Conservation (phyloP, 2,329 filamentous ascomycete species). For the Beauveria rudraprayagi region DNA sequence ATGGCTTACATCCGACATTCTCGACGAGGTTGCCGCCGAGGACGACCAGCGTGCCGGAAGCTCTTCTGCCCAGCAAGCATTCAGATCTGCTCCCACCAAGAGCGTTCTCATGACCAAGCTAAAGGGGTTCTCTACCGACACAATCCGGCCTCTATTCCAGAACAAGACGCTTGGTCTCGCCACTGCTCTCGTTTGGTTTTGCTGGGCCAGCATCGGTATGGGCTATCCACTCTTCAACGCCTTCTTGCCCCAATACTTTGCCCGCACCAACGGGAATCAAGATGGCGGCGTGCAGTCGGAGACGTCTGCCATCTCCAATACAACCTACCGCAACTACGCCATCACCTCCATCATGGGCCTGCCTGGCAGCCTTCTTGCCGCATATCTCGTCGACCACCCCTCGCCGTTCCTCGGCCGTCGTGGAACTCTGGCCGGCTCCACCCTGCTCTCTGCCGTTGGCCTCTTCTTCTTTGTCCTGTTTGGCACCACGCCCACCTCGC, state of each 20-base stretch:
- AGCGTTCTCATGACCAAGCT: constrained; percentile 50
- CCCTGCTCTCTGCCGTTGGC: constrained; percentile 58
- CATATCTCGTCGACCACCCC: constrained; percentile 59
- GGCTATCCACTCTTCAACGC: constrained; percentile 84
- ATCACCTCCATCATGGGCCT: constrained; percentile 72
- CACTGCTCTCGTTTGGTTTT: constrained; percentile 61
- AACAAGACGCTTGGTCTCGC: constrained; percentile 43
- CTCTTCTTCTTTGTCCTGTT: constrained; percentile 59
- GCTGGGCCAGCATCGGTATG: constrained; percentile 77
- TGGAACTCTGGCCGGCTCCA: constrained; percentile 62
- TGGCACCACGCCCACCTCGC: constrained; percentile 45
- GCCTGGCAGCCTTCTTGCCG: constrained; percentile 67
- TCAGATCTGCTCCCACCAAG: constrained; percentile 18
- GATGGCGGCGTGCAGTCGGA: constrained; percentile 22
- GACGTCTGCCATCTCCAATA: constrained; percentile 31
- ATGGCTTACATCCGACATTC: constrained; percentile 66
- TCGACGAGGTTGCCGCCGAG: constrained; percentile 46
- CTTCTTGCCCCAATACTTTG: constrained; percentile 81
- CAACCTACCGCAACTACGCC: constrained; percentile 71
- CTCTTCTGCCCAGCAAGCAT: constrained; percentile 9
- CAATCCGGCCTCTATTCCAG: constrained; percentile 58
- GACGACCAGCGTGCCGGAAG: constrained; percentile 23
- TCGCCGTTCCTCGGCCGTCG: constrained; percentile 59
- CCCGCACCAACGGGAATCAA: constrained; percentile 39
- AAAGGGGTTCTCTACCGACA: constrained; percentile 57